Evolutionary conservation across 2,329 filamentous ascomycete genomes (phyloP), one percentile per base, ranked within the genome.

Genomic region (Hymenotorrendiella dingleyae): DNA sequence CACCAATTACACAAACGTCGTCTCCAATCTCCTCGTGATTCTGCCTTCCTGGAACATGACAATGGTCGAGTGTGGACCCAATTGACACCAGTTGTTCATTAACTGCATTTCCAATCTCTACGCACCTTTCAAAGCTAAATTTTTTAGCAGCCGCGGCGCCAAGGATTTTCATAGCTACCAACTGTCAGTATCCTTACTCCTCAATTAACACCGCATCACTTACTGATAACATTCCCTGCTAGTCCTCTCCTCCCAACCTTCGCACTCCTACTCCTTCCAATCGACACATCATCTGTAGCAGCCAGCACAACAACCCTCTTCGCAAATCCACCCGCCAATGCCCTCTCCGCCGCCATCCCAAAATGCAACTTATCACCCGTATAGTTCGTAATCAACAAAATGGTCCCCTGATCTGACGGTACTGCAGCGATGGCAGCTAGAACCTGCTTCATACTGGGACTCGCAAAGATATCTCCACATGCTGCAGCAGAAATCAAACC

Each of bases 231-330:
- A 59, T 82, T 76, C 2, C 78, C 79, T 2, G 78, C 76, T 19
- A 83, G 64, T 0, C 80, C 79, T 53, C 80, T 67, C 5, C 79
- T 67, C 0, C 79, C 79, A 4, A 83, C 79, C 24, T 78, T 69
- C 28, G 44, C 46, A 23, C 70, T 71, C 16, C 72, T 72, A 56
- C 69, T 71, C 54, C 68, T 70, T 8, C 77, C 78, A 19, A 83
- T 76, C 0, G 76, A 79, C 6, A 84, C 80, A 54, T 83, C 80
- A 50, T 83, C 80, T 28, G 76, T 78, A 46, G 78, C 80, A 47
- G 80, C 73, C 45, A 80, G 71, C 59, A 80, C 74, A 36, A 70
- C 45, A 40, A 46, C 45, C 27, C 49, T 53, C 20, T 46, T 44
- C 4, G 70, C 27, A 72, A 77, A 60, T 72, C 78, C 51, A 78